Evolutionary conservation across 2,329 filamentous ascomycete genomes (phyloP), one percentile per base, ranked within the genome.

Genomic region (Clathrospora elynae): DNA sequence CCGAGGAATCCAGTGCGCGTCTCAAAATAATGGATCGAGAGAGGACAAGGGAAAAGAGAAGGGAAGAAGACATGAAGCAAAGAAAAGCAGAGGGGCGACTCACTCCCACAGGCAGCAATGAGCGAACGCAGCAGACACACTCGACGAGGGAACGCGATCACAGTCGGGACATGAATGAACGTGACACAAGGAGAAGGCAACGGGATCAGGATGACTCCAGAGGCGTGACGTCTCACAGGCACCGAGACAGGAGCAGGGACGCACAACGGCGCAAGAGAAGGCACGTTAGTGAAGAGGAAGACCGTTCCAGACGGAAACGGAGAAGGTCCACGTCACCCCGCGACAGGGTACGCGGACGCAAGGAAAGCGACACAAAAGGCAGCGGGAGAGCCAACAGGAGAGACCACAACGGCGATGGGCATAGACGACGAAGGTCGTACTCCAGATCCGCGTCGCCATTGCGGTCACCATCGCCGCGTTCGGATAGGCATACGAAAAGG

Each of bases 1-100:
- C 85, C 17, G 83, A 87, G 33, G 91, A 97, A 54, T 84, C 90
- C 0, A 79, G 79, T 49, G 83, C 83, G 3, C 83, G 89, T 13
- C 78, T 95, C 41, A 80, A 81, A 29, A 33, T 46, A n/a, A 58
- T 71, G 51, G 49, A 66, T 29, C 36, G 49, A 10, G 52, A 49
- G 12, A 51, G 44, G 5, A 42, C 53, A 43, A 57, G 32, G 46
- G 43, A 23, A 38, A 47, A 36, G 35, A 40, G 34, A 17, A 31
- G 25, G 7, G 43, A 40, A 12, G 28, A 48, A 9, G 52, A 53
- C 38, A 55, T 31, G 47, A 43, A 34, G 35, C 38, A 49, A 30
- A 55, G 44, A 42, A 55, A 47, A 31, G 44, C 41, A 3, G 56
- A 58, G 14, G 51, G 55, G 9, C 55, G 62, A 12, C 49, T 66